A percentile compares a stretch with the other conserved stretches of the same genome.
Evolutionary conservation across 2,329 filamentous ascomycete genomes (phyloP).

Genomic region (Microdochium paspali): DNA sequence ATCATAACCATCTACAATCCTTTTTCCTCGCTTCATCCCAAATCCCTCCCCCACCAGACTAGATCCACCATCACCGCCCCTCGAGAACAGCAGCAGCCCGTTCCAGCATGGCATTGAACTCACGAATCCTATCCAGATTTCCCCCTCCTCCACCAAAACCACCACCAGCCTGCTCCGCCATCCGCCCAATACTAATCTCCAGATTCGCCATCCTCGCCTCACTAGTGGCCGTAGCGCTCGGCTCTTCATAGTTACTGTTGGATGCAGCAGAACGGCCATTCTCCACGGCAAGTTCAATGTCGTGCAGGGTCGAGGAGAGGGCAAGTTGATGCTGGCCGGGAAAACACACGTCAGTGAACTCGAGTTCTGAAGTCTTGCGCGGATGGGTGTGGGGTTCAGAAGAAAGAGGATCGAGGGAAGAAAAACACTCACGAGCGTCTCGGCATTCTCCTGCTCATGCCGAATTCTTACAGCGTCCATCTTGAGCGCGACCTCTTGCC

Average conservation of each 20-base stretch:
- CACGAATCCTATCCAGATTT: conserved; percentile 43
- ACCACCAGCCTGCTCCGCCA: conserved; percentile 44
- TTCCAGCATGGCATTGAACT: conserved; percentile 57
- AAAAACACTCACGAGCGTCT: conserved; percentile 35
- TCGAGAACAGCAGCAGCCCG: conserved; percentile 49
- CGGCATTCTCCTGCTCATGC: conserved; percentile 45
- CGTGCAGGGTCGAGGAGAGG: conserved; percentile 50
- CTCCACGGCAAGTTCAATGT: conserved; percentile 49
- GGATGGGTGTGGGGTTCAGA: no score
- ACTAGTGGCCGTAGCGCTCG: conserved; percentile 31
- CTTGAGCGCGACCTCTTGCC: conserved; percentile 50
- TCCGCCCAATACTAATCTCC: conserved; percentile 44
- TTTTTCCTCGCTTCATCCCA: no score
- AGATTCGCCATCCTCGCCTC: conserved; percentile 44
- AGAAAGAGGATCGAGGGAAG: not conserved
- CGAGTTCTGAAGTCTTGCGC: no score
- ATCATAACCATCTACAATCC: no score
- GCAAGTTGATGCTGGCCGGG: conserved; percentile 32
- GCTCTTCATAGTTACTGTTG: conserved; percentile 24
- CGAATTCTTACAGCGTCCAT: conserved; percentile 54
- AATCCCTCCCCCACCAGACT: no score
- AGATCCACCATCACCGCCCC: conserved; percentile 13
- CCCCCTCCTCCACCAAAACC: conserved; percentile 39
- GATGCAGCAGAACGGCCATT: conserved; percentile 32
- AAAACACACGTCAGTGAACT: no score